phyloP scores from a whole-genome alignment of 2,329 filamentous ascomycete genomes.

The Fusarium aywerte region DNA sequence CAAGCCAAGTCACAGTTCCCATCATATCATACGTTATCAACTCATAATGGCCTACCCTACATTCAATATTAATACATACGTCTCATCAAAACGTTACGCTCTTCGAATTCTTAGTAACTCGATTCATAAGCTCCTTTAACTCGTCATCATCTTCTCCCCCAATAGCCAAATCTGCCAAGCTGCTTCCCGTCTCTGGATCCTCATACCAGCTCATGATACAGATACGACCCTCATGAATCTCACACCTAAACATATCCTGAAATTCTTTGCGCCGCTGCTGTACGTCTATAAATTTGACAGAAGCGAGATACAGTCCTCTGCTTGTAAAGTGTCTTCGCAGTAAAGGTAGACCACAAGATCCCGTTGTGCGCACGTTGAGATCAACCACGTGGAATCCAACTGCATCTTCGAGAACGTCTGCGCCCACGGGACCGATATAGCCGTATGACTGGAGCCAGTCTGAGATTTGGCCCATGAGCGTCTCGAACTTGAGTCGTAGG shows the following conservation, averaged over 20 bases:
- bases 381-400: conserved; percentile 47
- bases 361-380: conserved; percentile 51
- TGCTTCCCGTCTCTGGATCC: conserved; percentile 40
- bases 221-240: conserved; percentile 46
- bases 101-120: conserved; percentile 44
- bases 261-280: conserved; percentile 42
- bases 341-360: conserved; percentile 47
- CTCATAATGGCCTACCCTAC: neutral
- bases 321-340: conserved; percentile 46
- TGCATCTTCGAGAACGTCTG: conserved; percentile 49
- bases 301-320: conserved; percentile 43
- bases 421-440: conserved; percentile 51
- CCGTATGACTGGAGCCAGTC: conserved; percentile 45
- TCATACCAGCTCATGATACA: conserved; percentile 50
- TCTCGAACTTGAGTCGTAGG: conserved; percentile 45
- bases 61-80: neutral
- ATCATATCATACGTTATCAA: too few species aligned
- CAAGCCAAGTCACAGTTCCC: too few species aligned
- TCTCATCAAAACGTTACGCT: conserved; percentile 46
- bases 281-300: conserved; percentile 46
- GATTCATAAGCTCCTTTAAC: conserved; percentile 39
- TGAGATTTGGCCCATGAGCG: conserved; percentile 39
- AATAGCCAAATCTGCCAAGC: conserved; percentile 49
- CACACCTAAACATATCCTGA: conserved; percentile 39
- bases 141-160: conserved; percentile 43